phyloP scores from a whole-genome alignment of 1,139 yeast species.

The Kodamaea sp. region DNA sequence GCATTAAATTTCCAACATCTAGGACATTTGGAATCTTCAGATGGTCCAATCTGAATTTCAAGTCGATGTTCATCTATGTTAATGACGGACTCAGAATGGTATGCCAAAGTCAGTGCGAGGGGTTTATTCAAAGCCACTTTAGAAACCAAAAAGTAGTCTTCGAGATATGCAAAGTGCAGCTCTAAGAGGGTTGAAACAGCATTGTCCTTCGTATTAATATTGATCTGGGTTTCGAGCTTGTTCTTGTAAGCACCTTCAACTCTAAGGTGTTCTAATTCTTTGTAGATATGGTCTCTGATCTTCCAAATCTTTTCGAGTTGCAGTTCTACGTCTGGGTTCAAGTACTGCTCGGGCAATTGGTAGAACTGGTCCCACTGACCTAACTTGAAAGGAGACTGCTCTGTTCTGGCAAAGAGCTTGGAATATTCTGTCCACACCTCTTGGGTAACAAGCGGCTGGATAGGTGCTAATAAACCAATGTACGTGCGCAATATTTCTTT shows the following conservation, averaged over 20 bases:
- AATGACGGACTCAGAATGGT: constrained; percentile 4
- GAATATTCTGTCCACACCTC: constrained; percentile 77
- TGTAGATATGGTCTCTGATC: constrained; percentile 52
- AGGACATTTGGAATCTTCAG: constrained; percentile 69
- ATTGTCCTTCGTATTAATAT: constrained; percentile 27
- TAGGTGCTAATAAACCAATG: constrained; percentile 70
- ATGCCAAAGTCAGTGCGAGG: not conserved
- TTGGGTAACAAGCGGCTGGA: constrained; percentile 80
- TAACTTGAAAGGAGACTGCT: constrained; percentile 54
- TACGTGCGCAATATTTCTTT: constrained; percentile 61
- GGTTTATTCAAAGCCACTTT: constrained; percentile 39
- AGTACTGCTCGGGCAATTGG: constrained; percentile 27
- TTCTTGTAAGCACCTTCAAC: constrained; percentile 51
- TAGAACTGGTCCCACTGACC: constrained; percentile 38
- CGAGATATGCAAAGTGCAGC: constrained; percentile 32
- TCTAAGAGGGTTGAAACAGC: constrained; percentile 15
- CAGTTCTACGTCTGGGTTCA: constrained; percentile 31
- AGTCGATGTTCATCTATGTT: constrained; percentile 30
- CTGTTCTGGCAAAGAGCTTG: constrained; percentile 27
- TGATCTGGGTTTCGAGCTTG: constrained; percentile 60
- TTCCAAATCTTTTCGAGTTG: constrained; percentile 46
- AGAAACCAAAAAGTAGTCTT: constrained; percentile 71
- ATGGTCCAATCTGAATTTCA: constrained; percentile 41
- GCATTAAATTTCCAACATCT: constrained; percentile 90
- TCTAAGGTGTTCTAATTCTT: constrained; percentile 34